A percentile compares a stretch with the other conserved stretches of the same genome.
Conservation (phyloP, 164 flowering plant species). For the Protea cynaroides region DNA sequence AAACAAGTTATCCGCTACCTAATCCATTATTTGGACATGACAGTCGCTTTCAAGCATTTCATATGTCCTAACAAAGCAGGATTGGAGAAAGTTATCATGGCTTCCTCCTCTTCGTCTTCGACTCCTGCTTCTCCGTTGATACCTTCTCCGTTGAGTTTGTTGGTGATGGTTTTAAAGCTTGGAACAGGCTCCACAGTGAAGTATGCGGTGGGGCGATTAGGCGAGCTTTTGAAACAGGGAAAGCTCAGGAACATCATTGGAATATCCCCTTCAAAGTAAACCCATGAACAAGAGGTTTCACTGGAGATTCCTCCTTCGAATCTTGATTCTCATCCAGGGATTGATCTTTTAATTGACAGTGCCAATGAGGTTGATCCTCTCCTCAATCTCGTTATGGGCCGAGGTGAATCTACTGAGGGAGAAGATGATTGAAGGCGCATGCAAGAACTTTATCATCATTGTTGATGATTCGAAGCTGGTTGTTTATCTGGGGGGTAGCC, state of each 20-base stretch:
- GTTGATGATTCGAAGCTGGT: constrained; percentile 83
- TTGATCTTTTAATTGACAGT: constrained; percentile 87
- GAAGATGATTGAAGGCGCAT: constrained; percentile 81
- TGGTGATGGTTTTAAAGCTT: constrained; percentile 87
- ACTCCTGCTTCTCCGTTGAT: constrained; percentile 9
- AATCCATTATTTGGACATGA: constrained; percentile 30
- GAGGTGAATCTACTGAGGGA: constrained; percentile 95
- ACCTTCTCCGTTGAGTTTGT: constrained; percentile 57
- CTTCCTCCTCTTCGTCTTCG: constrained; percentile 5
- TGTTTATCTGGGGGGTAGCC: constrained; percentile 56
- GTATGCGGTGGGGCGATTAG: constrained; percentile 69
- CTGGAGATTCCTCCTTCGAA: constrained; percentile 74
- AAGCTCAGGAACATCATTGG: constrained; percentile 67
- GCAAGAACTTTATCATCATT: constrained; percentile 58
- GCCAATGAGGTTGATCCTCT: constrained; percentile 88
- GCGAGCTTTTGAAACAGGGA: constrained; percentile 58
- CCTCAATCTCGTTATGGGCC: constrained; percentile 81
- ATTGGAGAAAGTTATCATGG: constrained; percentile 18
- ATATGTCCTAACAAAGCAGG: too few relatives aligned
- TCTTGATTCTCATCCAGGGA: constrained; percentile 60
- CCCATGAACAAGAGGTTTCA: constrained; percentile 64
- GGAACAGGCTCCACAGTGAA: constrained; percentile 95
- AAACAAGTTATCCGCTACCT: too few relatives aligned
- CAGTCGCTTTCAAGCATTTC: constrained; percentile 32
- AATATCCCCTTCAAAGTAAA: constrained; percentile 72